Evolutionary conservation across 2,329 filamentous ascomycete genomes (phyloP).

Genomic region (Amphichorda felina): DNA sequence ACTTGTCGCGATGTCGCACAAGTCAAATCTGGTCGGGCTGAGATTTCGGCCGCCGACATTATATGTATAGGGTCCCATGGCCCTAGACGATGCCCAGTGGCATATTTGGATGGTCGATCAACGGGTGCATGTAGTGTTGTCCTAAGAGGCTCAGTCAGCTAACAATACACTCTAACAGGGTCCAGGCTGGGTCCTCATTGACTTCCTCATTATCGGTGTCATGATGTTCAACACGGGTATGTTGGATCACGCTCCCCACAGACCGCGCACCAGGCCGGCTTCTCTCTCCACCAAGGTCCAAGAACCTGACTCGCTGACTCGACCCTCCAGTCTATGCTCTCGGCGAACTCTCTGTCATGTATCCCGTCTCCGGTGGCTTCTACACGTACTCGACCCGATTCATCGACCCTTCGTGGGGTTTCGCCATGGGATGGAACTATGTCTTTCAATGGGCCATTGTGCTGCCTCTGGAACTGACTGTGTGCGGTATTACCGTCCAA

Average conservation of each 20-base stretch:
- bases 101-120: no score
- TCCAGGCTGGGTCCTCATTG: conserved; percentile 21
- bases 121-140: no score
- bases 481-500: conserved; percentile 35
- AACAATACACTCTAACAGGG: conserved; percentile 10
- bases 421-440: conserved; percentile 39
- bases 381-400: conserved; percentile 47
- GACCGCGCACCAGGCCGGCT: no score
- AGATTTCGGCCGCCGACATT: no score
- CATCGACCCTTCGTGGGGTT: conserved; percentile 46
- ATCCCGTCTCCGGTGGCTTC: conserved; percentile 46
- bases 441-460: conserved; percentile 35
- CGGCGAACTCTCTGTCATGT: conserved; percentile 46
- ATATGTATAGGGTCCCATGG: no score
- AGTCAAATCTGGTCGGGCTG: no score
- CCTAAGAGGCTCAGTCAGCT: no score
- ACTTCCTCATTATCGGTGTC: conserved; percentile 36
- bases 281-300: no score
- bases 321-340: conserved; percentile 34
- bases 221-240: conserved; percentile 39
- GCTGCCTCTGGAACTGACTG: conserved; percentile 34
- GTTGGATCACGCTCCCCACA: conserved; percentile 1
- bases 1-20: no score
- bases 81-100: no score
- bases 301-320: conserved; percentile 1